Evolutionary conservation across 2,329 filamentous ascomycete genomes (phyloP).

Genomic region (Talaromyces islandicus): DNA sequence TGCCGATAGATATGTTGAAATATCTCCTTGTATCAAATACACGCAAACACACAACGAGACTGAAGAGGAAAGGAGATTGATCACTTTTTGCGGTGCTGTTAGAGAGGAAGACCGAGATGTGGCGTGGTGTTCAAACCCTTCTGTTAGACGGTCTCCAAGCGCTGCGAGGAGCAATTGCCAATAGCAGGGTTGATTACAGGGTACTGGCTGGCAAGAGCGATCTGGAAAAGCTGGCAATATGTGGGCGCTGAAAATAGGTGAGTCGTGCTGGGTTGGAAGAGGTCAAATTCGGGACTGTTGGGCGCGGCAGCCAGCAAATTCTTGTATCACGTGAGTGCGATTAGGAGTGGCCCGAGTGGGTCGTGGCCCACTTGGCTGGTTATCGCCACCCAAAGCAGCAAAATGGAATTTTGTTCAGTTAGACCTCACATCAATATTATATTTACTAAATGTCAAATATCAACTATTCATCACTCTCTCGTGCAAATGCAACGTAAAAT

Average conservation of each 20-base stretch:
- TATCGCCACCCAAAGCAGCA: neutral
- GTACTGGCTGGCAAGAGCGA: neutral
- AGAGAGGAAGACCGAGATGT: constrained; percentile 18
- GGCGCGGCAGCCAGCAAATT: neutral
- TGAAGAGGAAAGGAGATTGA: constrained; percentile 17
- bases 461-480: too few species aligned
- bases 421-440: neutral
- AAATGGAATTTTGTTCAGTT: neutral
- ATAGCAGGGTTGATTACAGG: neutral
- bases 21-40: constrained; percentile 14
- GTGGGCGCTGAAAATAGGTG: neutral
- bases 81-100: constrained; percentile 30
- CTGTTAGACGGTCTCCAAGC: neutral
- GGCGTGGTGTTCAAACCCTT: constrained; percentile 22
- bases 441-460: neutral
- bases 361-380: too few species aligned
- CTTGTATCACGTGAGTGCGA: neutral
- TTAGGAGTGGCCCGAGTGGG: neutral
- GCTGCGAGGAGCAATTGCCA: neutral
- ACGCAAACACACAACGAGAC: constrained; percentile 8
- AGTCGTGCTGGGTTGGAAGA: neutral
- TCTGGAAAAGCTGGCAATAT: neutral
- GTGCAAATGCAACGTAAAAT: neutral
- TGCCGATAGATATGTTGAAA: constrained; percentile 33
- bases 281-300: neutral